These are phyloP conservation scores for Lomentospora prolificans DNA, from an alignment of 2,329 filamentous ascomycete species.

Conservation along the genomic window DNA sequence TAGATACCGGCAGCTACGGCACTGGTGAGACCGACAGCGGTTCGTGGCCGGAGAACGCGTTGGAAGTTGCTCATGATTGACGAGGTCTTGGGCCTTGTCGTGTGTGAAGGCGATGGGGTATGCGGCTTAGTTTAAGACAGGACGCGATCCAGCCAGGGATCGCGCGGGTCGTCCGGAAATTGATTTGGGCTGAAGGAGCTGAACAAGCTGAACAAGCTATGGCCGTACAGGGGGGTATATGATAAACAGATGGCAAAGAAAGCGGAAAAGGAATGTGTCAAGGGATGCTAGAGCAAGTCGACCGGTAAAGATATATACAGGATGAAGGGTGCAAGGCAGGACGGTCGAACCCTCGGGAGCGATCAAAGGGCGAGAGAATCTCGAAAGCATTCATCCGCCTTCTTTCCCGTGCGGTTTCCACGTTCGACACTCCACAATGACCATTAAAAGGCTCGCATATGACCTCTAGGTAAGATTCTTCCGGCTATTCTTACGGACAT, in stretches of 20 bases:
- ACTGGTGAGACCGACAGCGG: constrained; percentile 32
- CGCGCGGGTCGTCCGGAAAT: background rate
- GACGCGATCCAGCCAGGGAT: background rate
- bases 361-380: background rate
- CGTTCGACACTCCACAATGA: background rate
- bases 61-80: constrained; percentile 27
- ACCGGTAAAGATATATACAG: background rate
- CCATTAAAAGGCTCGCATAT: background rate
- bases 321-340: too few relatives aligned
- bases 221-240: background rate
- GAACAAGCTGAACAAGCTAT: background rate
- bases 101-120: too few relatives aligned
- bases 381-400: background rate
- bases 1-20: constrained; percentile 50
- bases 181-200: background rate
- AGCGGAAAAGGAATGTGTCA: background rate
- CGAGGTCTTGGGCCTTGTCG: background rate
- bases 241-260: too few relatives aligned
- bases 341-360: too few relatives aligned
- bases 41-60: constrained; percentile 31
- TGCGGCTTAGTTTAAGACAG: background rate
- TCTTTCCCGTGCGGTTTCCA: background rate
- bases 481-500: background rate
- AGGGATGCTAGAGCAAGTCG: background rate
- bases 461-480: background rate